These are phyloP conservation scores for Sechiopsis laciniata DNA, from an alignment of 306 rosid species.

Conservation along the genomic window DNA sequence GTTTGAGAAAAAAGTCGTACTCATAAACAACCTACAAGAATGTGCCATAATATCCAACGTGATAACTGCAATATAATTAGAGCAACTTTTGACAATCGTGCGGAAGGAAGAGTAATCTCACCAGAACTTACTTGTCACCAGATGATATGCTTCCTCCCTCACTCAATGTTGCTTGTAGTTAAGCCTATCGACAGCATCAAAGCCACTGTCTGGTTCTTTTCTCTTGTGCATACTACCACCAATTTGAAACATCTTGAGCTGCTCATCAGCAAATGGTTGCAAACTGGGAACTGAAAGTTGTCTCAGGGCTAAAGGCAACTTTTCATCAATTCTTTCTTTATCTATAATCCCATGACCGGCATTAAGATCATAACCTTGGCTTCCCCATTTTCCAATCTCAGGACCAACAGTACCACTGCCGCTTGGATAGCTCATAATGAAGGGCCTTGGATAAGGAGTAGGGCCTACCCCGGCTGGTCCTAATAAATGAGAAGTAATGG, in stretches of 20 bases:
- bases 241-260: conserved; percentile 63
- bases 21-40: not conserved
- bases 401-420: conserved; percentile 57
- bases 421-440: conserved; percentile 70
- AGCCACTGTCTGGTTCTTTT: conserved; percentile 81
- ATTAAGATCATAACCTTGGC: conserved; percentile 71
- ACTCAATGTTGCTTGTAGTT: conserved; percentile 67
- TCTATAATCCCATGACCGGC: conserved; percentile 71
- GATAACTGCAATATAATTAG: conserved; percentile 22
- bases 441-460: conserved; percentile 64
- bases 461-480: conserved; percentile 68
- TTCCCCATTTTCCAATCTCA: conserved; percentile 85
- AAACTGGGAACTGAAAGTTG: conserved; percentile 60
- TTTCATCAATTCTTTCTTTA: conserved; percentile 65
- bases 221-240: conserved; percentile 61
- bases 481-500: conserved; percentile 65
- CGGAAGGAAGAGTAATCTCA: conserved; percentile 18
- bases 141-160: conserved; percentile 52
- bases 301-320: conserved; percentile 54
- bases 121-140: conserved; percentile 30
- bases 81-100: not conserved
- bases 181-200: conserved; percentile 71
- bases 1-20: not conserved
- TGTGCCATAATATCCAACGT: not conserved
- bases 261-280: conserved; percentile 71